Conservation (phyloP, 768 basidiomycete genomes). For the Tylopilus balloui region DNA sequence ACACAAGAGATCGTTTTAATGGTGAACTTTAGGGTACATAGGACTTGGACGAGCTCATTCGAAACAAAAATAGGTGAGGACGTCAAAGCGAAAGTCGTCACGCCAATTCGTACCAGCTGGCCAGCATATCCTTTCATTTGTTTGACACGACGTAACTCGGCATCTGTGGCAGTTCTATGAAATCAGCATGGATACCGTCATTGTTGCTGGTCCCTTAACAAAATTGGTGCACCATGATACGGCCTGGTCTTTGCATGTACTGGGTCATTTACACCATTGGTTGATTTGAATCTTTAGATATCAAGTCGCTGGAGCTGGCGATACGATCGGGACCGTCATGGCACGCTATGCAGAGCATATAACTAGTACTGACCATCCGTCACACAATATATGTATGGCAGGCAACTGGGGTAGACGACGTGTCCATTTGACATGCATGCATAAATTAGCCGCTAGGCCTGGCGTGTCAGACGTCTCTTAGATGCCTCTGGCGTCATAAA, state of each 20-base stretch:
- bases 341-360: too few relatives aligned
- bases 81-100: neutral
- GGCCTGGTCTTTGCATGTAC: too few relatives aligned
- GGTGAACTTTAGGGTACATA: neutral
- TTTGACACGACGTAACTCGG: neutral
- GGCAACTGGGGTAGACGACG: too few relatives aligned
- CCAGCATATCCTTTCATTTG: neutral
- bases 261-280: neutral
- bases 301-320: too few relatives aligned
- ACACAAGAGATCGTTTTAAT: neutral
- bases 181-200: neutral
- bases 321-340: too few relatives aligned
- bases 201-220: neutral
- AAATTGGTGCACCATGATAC: neutral
- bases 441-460: too few relatives aligned
- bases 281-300: neutral
- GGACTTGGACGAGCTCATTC: neutral
- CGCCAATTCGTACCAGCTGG: neutral
- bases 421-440: too few relatives aligned
- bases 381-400: too few relatives aligned
- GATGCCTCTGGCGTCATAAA: neutral
- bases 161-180: neutral
- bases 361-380: too few relatives aligned
- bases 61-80: neutral
- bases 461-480: neutral